phyloP scores from a whole-genome alignment of 2,329 filamentous ascomycete genomes.

The Lachnum nothofagi region DNA sequence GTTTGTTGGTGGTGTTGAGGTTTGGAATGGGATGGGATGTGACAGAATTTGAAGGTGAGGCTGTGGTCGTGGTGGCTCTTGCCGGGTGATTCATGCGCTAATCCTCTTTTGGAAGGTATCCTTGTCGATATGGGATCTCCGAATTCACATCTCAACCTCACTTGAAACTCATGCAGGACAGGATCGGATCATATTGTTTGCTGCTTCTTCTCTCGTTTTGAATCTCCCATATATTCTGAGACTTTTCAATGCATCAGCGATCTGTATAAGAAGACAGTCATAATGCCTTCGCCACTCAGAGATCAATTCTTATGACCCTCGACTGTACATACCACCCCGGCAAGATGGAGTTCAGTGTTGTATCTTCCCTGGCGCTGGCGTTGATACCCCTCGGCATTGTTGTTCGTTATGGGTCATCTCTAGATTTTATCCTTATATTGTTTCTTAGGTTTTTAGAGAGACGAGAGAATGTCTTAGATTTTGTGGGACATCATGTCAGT shows the following conservation, averaged over 20 bases:
- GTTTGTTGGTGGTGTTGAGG: neutral
- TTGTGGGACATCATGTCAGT: conserved; percentile 10
- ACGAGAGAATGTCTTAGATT: conserved; percentile 4
- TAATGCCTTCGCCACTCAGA: neutral
- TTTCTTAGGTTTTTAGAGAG: conserved; percentile 8
- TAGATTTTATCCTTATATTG: conserved; percentile 3
- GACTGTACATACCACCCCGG: neutral
- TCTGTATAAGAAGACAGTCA: neutral
- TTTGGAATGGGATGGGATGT: too few species aligned
- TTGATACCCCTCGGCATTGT: neutral
- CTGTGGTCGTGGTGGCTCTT: neutral
- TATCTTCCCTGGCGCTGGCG: neutral
- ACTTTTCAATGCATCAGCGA: too few species aligned
- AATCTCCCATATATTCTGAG: too few species aligned
- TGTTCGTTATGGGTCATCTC: neutral
- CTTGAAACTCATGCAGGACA: too few species aligned
- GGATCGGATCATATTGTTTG: neutral
- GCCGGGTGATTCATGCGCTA: neutral
- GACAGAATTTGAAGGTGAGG: conserved; percentile 6
- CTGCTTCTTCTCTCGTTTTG: neutral
- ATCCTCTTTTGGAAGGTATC: neutral
- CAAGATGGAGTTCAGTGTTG: conserved; percentile 1
- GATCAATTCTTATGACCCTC: neutral
- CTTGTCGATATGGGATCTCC: too few species aligned
- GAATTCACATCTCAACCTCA: too few species aligned